Conservation (phyloP, 2,329 filamentous ascomycete genomes). For the Hortaea werneckii region DNA sequence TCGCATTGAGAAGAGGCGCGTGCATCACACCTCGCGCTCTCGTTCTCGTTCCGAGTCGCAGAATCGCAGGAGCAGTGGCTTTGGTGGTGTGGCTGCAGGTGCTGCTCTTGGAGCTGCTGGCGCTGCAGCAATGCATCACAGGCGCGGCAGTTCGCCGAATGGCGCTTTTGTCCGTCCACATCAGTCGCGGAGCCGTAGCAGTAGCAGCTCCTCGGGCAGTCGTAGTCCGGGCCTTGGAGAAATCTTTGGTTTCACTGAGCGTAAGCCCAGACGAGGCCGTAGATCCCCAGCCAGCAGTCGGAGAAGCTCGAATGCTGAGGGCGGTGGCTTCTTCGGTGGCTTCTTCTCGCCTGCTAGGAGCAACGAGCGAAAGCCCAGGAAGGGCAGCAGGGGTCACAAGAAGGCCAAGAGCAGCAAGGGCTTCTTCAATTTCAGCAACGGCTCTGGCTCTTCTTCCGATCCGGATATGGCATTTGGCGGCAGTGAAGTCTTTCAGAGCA, state of each 20-base stretch:
- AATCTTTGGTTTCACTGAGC: slow-evolving; percentile 13
- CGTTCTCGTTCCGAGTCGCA: slow-evolving; percentile 20
- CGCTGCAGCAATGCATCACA: slow-evolving; percentile 9
- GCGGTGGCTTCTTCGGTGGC: slow-evolving; percentile 15
- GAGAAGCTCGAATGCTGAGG: slow-evolving; percentile 10
- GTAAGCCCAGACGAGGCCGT: slow-evolving; percentile 6
- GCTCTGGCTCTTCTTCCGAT: slow-evolving; percentile 35
- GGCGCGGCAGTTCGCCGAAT: slow-evolving; percentile 5
- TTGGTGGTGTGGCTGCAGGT: slow-evolving; percentile 13
- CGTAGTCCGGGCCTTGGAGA: slow-evolving; percentile 16
- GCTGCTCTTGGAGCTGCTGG: slow-evolving; percentile 15
- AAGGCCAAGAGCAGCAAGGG: slow-evolving; percentile 30
- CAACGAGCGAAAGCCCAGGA: slow-evolving; percentile 12
- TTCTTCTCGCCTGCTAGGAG: slow-evolving; percentile 21
- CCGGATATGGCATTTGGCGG: slow-evolving; percentile 37
- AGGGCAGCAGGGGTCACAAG: slow-evolving; percentile 8
- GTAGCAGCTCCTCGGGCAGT: slow-evolving; percentile 26
- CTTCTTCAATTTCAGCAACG: slow-evolving; percentile 41
- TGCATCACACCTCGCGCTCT: slow-evolving; percentile 15
- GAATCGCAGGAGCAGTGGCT: slow-evolving; percentile 24
- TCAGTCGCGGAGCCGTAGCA: slow-evolving; percentile 28
- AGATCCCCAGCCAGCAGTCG: slow-evolving; percentile 6
- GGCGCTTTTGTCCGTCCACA: slow-evolving; percentile 18
- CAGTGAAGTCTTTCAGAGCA: slow-evolving; percentile 18
- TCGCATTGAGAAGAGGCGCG: slow-evolving; percentile 16